These are phyloP conservation scores for Leccinum proliferum DNA, from an alignment of 1,284 basidiomycete genomes.

Conservation along the genomic window DNA sequence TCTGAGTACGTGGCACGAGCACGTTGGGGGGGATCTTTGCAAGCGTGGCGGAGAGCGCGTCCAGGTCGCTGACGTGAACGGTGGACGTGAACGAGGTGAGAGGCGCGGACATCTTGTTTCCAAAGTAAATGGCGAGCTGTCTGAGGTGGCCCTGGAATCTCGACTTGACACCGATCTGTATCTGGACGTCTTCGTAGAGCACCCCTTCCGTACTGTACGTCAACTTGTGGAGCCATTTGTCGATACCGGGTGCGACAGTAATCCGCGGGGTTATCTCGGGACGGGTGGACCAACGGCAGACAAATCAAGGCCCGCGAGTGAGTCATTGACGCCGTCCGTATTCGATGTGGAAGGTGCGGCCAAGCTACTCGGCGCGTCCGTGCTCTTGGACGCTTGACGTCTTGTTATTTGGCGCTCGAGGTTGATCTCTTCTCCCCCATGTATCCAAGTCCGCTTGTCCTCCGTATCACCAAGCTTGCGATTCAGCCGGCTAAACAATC, in stretches of 20 bases:
- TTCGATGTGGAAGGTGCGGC: slow-evolving; percentile 21
- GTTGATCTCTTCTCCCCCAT: slow-evolving; percentile 91
- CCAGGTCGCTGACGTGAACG: slow-evolving; percentile 68
- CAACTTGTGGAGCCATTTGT: slow-evolving; percentile 88
- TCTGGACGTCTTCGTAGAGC: slow-evolving; percentile 92
- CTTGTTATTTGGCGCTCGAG: slow-evolving; percentile 60
- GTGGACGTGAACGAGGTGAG: slow-evolving; percentile 88
- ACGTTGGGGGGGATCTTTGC: slow-evolving; percentile 84
- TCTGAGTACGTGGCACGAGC: slow-evolving; percentile 80
- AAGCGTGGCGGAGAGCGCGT: slow-evolving; percentile 76
- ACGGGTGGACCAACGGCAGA: slow-evolving; percentile 8
- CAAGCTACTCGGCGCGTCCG: slow-evolving; percentile 29
- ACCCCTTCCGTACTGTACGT: slow-evolving; percentile 83
- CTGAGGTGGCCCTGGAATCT: slow-evolving; percentile 92
- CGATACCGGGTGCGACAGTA: slow-evolving; percentile 65
- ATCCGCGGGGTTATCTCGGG: slow-evolving; percentile 38
- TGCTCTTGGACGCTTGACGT: slow-evolving; percentile 34
- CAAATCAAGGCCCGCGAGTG: slow-evolving; percentile 68
- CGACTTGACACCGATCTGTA: slow-evolving; percentile 96
- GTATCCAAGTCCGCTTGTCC: slow-evolving; percentile 94
- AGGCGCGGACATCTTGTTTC: slow-evolving; percentile 88
- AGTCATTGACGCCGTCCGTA: slow-evolving; percentile 59
- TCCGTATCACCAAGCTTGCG: slow-evolving; percentile 86
- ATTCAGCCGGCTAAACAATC: slow-evolving; percentile 81
- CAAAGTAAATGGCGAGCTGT: slow-evolving; percentile 90